phyloP scores from a whole-genome alignment of 306 rosid genomes.

The Arachis hypogaea region DNA sequence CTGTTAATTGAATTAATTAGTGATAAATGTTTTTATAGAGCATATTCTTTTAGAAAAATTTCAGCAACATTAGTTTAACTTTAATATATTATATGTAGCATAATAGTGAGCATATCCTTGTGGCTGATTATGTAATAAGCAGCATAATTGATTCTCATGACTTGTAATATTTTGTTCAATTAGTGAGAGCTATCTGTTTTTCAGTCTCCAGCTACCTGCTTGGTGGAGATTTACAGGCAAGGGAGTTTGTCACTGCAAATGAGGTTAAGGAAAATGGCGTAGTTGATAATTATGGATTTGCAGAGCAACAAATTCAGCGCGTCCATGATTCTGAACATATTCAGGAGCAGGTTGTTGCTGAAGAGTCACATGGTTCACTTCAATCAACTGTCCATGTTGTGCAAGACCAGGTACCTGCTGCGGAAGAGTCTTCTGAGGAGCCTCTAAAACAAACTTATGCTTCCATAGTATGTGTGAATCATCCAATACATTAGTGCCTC shows the following conservation, averaged over 20 bases:
- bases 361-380: slow-evolving; percentile 60
- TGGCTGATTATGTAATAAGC: neutral
- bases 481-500: slow-evolving; percentile 6
- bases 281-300: slow-evolving; percentile 54
- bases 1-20: slow-evolving; percentile 13
- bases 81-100: too few relatives aligned
- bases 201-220: slow-evolving; percentile 68
- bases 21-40: neutral
- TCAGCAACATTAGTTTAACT: neutral
- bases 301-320: slow-evolving; percentile 64
- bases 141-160: neutral
- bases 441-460: slow-evolving; percentile 91
- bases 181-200: slow-evolving; percentile 39
- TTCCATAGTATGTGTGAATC: slow-evolving; percentile 67
- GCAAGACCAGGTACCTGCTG: slow-evolving; percentile 56
- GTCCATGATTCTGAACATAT: slow-evolving; percentile 56
- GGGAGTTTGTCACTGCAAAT: slow-evolving; percentile 57
- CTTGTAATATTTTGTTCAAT: slow-evolving; percentile 24
- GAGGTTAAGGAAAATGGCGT: slow-evolving; percentile 66
- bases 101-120: neutral
- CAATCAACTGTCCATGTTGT: slow-evolving; percentile 47
- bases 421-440: slow-evolving; percentile 73
- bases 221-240: slow-evolving; percentile 62
- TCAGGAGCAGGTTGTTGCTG: slow-evolving; percentile 50
- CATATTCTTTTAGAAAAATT: neutral